Conservation (phyloP, 1,139 yeast genomes). For the Protomyces lactucae-debilis region DNA sequence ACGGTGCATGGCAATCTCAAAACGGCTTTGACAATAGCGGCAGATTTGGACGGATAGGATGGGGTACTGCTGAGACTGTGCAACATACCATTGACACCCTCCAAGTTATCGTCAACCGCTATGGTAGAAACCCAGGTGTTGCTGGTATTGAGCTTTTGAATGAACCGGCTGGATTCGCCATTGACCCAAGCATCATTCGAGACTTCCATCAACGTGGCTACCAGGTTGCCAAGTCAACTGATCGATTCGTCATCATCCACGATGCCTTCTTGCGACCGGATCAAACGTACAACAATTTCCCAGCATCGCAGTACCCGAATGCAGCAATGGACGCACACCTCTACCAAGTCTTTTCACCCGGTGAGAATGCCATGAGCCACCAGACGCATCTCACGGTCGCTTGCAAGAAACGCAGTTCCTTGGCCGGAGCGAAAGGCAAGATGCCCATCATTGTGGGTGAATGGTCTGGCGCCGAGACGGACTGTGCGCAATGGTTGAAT, state of each 20-base stretch:
- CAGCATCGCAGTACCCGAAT: constrained; percentile 26
- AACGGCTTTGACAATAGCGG: constrained; percentile 94
- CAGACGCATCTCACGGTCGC: constrained; percentile 61
- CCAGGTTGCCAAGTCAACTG: constrained; percentile 42
- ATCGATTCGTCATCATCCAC: constrained; percentile 49
- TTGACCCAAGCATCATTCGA: constrained; percentile 57
- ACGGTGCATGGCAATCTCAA: constrained; percentile 97
- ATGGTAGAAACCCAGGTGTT: constrained; percentile 68
- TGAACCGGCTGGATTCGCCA: constrained; percentile 76
- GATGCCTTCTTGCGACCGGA: constrained; percentile 47
- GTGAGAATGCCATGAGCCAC: constrained; percentile 54
- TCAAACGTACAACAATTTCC: constrained; percentile 6
- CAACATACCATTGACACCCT: constrained; percentile 52
- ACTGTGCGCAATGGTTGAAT: constrained; percentile 77
- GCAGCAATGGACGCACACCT: constrained; percentile 39
- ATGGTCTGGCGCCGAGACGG: constrained; percentile 92
- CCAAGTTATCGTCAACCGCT: constrained; percentile 50
- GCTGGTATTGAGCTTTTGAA: constrained; percentile 80
- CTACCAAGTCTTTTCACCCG: constrained; percentile 75
- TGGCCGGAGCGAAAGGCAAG: constrained; percentile 44
- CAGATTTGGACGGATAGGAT: constrained; percentile 53
- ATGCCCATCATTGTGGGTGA: constrained; percentile 60
- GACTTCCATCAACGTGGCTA: constrained; percentile 57
- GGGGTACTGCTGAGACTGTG: constrained; percentile 49
- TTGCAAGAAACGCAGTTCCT: constrained; percentile 55